Percentiles rank a stretch among this genome's conserved stretches.
phyloP scores from a whole-genome alignment of 2,329 filamentous ascomycete species.

The Hymenoscyphus scutula region DNA sequence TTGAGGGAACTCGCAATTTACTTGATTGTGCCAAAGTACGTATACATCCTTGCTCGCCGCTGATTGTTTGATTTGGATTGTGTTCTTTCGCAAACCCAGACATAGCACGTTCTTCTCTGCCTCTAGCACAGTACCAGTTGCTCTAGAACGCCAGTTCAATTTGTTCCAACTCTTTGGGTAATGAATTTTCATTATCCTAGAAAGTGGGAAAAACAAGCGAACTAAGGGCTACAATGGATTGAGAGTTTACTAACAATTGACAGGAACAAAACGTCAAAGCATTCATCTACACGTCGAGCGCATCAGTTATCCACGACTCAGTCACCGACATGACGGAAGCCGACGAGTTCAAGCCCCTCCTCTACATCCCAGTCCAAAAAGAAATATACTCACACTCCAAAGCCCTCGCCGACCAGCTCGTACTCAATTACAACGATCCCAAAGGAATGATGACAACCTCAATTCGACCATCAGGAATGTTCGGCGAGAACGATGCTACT shows the following conservation, averaged over 20 bases:
- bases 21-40: slow-evolving; percentile 49
- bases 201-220: no score
- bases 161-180: no score
- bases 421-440: slow-evolving; percentile 18
- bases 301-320: slow-evolving; percentile 47
- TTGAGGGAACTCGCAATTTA: slow-evolving; percentile 48
- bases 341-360: slow-evolving; percentile 36
- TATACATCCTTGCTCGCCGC: slow-evolving; percentile 31
- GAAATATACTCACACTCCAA: slow-evolving; percentile 24
- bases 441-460: slow-evolving; percentile 47
- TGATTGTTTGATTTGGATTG: no score
- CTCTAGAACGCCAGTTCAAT: no score
- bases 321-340: slow-evolving; percentile 46
- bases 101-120: no score
- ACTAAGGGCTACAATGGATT: no score
- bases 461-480: slow-evolving; percentile 50
- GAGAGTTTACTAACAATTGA: no score
- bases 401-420: slow-evolving; percentile 21
- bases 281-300: slow-evolving; percentile 52
- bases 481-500: slow-evolving; percentile 43
- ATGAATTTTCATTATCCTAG: no score
- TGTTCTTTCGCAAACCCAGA: no score
- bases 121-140: no score
- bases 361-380: slow-evolving; percentile 19
- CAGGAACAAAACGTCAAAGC: slow-evolving; percentile 48